Evolutionary conservation across 2,329 filamentous ascomycete genomes (phyloP).

Genomic region (Fusarium sp.): DNA sequence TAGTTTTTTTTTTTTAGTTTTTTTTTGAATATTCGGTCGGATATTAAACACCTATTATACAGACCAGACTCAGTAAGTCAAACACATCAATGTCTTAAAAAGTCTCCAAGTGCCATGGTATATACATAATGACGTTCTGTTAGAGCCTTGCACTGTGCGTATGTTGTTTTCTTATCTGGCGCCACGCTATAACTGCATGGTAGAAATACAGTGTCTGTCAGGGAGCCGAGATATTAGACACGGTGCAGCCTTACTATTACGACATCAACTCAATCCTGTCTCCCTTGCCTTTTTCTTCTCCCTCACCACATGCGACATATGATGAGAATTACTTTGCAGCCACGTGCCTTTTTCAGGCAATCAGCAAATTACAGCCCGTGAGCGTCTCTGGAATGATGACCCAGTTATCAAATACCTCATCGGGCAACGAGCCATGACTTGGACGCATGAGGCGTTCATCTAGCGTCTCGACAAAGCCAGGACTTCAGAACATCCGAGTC

Average conservation of each 20-base stretch:
- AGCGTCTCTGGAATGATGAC: slow-evolving; percentile 18
- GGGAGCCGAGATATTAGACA: background rate
- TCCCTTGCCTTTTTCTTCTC: background rate
- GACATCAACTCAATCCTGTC: background rate
- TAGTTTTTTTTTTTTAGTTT: too few relatives aligned
- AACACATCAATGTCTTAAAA: too few relatives aligned
- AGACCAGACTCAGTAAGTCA: too few relatives aligned
- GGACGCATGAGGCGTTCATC: background rate
- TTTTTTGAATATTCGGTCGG: too few relatives aligned
- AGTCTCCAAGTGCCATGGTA: too few relatives aligned
- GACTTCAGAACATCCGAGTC: background rate
- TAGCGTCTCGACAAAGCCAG: background rate
- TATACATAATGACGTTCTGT: too few relatives aligned
- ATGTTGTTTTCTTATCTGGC: too few relatives aligned
- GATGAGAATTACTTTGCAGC: background rate
- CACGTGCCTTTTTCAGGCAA: background rate
- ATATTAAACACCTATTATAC: too few relatives aligned
- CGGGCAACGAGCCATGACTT: background rate
- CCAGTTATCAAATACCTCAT: background rate
- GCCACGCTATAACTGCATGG: too few relatives aligned
- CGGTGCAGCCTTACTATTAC: background rate
- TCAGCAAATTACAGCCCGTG: background rate
- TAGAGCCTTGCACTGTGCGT: too few relatives aligned
- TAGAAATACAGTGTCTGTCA: background rate
- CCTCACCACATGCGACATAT: background rate